These are phyloP conservation scores for Trichoderma polysporum DNA, from an alignment of 2,329 filamentous ascomycete species.

Conservation along the genomic window DNA sequence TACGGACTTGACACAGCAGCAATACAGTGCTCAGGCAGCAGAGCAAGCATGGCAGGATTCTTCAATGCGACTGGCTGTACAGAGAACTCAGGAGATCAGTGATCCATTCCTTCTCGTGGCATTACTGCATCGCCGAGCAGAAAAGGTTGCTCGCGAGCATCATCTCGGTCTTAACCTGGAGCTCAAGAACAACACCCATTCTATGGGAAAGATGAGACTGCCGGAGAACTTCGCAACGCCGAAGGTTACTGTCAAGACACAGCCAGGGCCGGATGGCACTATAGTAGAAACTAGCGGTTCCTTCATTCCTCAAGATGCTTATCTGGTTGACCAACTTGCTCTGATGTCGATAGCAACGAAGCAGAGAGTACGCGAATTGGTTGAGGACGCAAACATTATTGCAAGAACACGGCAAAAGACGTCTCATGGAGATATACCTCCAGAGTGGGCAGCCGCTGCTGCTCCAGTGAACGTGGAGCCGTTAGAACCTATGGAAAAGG, in stretches of 20 bases:
- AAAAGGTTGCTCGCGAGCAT: constrained; percentile 59
- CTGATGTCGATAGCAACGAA: constrained; percentile 81
- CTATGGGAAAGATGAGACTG: constrained; percentile 49
- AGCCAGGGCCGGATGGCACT: constrained; percentile 60
- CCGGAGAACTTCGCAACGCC: constrained; percentile 52
- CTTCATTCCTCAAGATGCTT: constrained; percentile 73
- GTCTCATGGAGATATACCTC: constrained; percentile 75
- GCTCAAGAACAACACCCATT: constrained; percentile 46
- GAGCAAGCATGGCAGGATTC: constrained; percentile 66
- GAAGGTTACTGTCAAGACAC: constrained; percentile 53
- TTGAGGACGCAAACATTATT: constrained; percentile 74
- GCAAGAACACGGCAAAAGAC: constrained; percentile 71
- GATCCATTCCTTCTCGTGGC: constrained; percentile 71
- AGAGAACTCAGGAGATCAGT: constrained; percentile 66
- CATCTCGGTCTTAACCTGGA: constrained; percentile 58
- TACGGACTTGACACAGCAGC: constrained; percentile 55
- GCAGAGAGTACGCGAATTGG: constrained; percentile 70
- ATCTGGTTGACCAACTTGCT: constrained; percentile 77
- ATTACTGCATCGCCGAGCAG: constrained; percentile 57
- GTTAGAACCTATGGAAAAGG: constrained; percentile 32
- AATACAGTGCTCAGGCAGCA: constrained; percentile 64
- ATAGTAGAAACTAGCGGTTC: constrained; percentile 63
- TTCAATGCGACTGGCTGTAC: constrained; percentile 59
- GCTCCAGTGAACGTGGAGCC: constrained; percentile 47
- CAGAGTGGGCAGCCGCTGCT: constrained; percentile 73